Conservation (phyloP, 139 green algal genomes). For the Ettlia oleoabundans region DNA sequence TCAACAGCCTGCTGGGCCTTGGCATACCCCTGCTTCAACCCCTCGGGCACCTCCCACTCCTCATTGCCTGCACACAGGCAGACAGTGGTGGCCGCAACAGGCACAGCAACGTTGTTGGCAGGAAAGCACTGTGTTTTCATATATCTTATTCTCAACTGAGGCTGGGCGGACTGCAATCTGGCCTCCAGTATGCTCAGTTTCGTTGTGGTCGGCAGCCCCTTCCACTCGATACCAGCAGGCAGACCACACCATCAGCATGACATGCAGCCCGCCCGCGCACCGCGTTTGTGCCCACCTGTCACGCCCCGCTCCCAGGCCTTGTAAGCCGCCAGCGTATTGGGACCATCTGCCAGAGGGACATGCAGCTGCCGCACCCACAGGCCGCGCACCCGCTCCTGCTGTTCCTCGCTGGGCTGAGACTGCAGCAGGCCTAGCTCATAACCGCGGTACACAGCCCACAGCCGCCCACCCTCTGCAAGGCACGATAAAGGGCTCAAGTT, state of each 20-base stretch:
- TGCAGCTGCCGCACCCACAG: slow-evolving; percentile 75
- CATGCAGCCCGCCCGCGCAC: too few species aligned
- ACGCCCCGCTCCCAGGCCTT: slow-evolving; percentile 62
- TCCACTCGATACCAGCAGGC: too few species aligned
- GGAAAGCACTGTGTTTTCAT: too few species aligned
- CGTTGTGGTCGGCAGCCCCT: too few species aligned
- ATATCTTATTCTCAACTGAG: too few species aligned
- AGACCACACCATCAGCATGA: too few species aligned
- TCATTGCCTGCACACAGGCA: slow-evolving; percentile 39
- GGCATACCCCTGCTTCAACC: slow-evolving; percentile 16
- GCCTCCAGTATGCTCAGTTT: too few species aligned
- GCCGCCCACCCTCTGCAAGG: slow-evolving; percentile 38
- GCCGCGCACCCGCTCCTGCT: slow-evolving; percentile 60
- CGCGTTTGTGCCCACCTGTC: not conserved
- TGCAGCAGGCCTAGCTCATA: slow-evolving; percentile 28
- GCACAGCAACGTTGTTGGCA: too few species aligned
- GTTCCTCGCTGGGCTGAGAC: slow-evolving; percentile 27
- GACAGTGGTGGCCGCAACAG: too few species aligned
- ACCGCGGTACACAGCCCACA: slow-evolving; percentile 69
- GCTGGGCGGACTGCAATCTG: too few species aligned
- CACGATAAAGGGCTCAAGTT: not conserved
- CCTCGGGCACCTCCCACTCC: slow-evolving; percentile 3
- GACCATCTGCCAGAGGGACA: slow-evolving; percentile 55
- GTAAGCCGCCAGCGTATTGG: slow-evolving; percentile 62
- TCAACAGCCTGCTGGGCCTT: slow-evolving; percentile 54